A percentile compares a stretch with the other conserved stretches of the same genome.
Evolutionary conservation across 2,329 filamentous ascomycete genomes (phyloP).

Genomic region (Dothistroma septosporum): DNA sequence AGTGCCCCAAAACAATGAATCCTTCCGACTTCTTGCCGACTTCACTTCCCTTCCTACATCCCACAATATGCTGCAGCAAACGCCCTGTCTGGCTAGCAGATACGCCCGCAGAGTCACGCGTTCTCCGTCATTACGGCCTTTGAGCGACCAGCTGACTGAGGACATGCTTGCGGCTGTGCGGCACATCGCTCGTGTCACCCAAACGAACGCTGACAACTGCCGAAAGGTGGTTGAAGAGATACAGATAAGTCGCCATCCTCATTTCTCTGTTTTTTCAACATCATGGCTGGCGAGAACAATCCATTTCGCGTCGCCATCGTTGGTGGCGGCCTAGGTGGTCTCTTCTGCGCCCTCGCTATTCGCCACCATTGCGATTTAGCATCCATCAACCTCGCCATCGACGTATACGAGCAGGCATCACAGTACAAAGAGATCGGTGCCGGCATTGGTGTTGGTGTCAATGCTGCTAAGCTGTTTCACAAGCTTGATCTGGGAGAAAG

Average conservation of each 20-base stretch:
- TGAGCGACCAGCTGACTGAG: neutral
- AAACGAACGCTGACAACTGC: neutral
- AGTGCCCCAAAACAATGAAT: neutral
- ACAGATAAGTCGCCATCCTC: neutral
- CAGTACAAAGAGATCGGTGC: slow-evolving; percentile 38
- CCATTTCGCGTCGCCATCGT: slow-evolving; percentile 35
- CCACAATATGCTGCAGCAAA: neutral
- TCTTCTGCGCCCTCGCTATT: slow-evolving; percentile 38
- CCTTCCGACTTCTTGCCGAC: neutral
- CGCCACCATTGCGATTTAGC: slow-evolving; percentile 32
- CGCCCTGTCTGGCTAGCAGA: neutral
- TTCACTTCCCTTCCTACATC: neutral
- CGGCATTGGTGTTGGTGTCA: slow-evolving; percentile 37
- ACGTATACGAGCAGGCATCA: slow-evolving; percentile 37
- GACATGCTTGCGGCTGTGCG: neutral
- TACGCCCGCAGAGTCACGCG: neutral
- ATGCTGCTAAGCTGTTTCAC: slow-evolving; percentile 35
- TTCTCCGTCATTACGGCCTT: neutral
- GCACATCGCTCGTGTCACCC: neutral
- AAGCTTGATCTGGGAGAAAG: slow-evolving; percentile 34
- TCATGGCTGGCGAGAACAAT: neutral
- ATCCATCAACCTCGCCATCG: slow-evolving; percentile 22
- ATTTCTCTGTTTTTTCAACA: neutral
- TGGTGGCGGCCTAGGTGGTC: slow-evolving; percentile 41
- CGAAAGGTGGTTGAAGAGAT: neutral